phyloP scores from a whole-genome alignment of 345 rosid species.

The Citrus cavaleriei region DNA sequence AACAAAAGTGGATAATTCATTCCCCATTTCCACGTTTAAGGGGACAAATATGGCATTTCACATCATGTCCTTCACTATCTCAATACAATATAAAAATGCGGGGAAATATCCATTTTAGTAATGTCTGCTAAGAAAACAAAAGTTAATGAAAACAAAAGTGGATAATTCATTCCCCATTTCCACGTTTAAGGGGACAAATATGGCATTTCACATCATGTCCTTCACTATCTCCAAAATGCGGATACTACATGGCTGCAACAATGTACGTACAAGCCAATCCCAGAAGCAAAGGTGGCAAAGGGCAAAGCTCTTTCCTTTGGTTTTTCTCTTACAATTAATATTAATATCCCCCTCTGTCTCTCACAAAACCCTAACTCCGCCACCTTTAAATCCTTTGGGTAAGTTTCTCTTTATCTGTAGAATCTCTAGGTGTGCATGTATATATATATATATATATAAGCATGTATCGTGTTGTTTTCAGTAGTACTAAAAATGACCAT shows the following conservation, averaged over 20 bases:
- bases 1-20: no score
- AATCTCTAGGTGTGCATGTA: background rate
- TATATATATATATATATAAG: background rate
- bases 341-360: background rate
- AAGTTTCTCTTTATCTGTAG: background rate
- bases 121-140: no score
- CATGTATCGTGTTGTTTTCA: background rate
- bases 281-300: constrained; percentile 3
- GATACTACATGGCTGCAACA: background rate
- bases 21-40: no score
- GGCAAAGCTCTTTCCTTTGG: background rate
- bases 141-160: no score
- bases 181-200: background rate
- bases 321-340: background rate
- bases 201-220: background rate
- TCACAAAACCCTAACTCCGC: background rate
- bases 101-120: no score
- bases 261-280: background rate
- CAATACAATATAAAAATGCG: no score
- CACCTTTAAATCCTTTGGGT: background rate
- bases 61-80: no score
- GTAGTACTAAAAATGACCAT: no score
- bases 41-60: no score
- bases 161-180: no score
- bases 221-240: no score